Evolutionary conservation across 139 green algal species (phyloP).

Genomic region (Chlorokybus atmophyticus): DNA sequence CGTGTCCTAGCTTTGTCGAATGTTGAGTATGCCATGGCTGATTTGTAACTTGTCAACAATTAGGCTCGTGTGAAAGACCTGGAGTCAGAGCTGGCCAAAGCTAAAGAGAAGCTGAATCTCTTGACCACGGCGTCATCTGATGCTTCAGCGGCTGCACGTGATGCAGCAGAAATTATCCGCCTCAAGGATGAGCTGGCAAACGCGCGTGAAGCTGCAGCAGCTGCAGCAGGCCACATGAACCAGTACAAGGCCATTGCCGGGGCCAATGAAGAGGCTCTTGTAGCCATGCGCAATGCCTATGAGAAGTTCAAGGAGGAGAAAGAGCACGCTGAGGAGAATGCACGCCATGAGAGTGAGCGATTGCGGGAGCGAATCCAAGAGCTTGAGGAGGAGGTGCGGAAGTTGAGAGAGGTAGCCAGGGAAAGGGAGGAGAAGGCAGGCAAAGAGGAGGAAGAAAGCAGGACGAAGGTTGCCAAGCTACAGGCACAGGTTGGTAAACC

Average conservation of each 20-base stretch:
- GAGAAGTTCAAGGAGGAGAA: conserved; percentile 8
- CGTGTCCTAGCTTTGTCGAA: no score
- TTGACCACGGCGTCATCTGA: background rate
- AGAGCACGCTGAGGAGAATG: no score
- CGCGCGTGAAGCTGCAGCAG: background rate
- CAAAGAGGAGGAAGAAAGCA: no score
- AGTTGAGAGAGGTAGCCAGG: no score
- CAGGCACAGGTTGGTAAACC: no score
- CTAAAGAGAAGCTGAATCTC: background rate
- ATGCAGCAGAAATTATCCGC: background rate
- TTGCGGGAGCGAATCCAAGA: no score
- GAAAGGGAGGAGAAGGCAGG: no score
- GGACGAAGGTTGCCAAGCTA: no score
- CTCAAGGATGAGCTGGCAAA: background rate
- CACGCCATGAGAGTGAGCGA: no score
- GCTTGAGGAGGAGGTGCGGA: no score
- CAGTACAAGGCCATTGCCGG: conserved; percentile 20
- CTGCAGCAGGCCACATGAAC: background rate
- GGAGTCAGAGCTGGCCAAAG: background rate
- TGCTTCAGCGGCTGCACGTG: background rate
- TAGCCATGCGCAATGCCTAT: background rate
- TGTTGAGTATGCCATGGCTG: no score
- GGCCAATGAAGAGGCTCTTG: conserved; percentile 16
- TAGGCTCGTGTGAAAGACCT: background rate
- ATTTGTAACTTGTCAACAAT: no score